These are phyloP conservation scores for Pseudopithomyces chartarum DNA, from an alignment of 2,329 filamentous ascomycete genomes.

Conservation along the genomic window DNA sequence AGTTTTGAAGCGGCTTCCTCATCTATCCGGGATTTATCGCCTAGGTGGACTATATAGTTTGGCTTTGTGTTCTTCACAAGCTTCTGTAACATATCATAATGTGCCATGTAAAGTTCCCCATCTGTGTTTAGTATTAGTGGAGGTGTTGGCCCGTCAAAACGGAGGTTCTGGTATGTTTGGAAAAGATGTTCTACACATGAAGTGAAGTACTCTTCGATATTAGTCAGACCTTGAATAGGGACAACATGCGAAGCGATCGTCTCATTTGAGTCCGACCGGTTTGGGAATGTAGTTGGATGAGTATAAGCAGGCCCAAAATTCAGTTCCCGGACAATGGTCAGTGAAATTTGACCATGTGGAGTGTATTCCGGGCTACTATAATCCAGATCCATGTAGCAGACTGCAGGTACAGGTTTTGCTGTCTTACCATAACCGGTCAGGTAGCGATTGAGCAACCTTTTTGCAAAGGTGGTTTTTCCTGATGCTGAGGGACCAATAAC, in stretches of 20 bases:
- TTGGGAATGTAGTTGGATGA: conserved; percentile 51
- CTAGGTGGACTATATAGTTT: conserved; percentile 71
- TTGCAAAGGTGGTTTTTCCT: conserved; percentile 77
- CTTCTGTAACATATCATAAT: conserved; percentile 66
- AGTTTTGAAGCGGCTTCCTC: conserved; percentile 65
- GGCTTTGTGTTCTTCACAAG: conserved; percentile 61
- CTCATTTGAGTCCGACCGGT: conserved; percentile 36
- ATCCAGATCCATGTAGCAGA: conserved; percentile 75
- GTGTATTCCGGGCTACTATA: conserved; percentile 78
- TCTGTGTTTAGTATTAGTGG: conserved; percentile 76
- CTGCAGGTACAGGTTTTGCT: conserved; percentile 35
- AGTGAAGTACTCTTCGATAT: conserved; percentile 70
- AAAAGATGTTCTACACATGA: conserved; percentile 68
- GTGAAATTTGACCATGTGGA: conserved; percentile 70
- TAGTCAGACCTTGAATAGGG: conserved; percentile 67
- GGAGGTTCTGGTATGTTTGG: conserved; percentile 58
- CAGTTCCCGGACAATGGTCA: conserved; percentile 64
- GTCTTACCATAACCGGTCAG: conserved; percentile 55
- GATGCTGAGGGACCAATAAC: conserved; percentile 73
- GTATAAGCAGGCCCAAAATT: conserved; percentile 72
- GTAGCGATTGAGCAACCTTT: conserved; percentile 68
- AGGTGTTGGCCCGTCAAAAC: conserved; percentile 46
- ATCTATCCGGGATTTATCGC: conserved; percentile 40
- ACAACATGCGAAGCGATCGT: conserved; percentile 68
- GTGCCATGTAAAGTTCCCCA: conserved; percentile 74